Evolutionary conservation across 73 alveolate genomes (phyloP), one percentile per base, ranked within the genome.

Genomic region (Stentor coeruleus): DNA sequence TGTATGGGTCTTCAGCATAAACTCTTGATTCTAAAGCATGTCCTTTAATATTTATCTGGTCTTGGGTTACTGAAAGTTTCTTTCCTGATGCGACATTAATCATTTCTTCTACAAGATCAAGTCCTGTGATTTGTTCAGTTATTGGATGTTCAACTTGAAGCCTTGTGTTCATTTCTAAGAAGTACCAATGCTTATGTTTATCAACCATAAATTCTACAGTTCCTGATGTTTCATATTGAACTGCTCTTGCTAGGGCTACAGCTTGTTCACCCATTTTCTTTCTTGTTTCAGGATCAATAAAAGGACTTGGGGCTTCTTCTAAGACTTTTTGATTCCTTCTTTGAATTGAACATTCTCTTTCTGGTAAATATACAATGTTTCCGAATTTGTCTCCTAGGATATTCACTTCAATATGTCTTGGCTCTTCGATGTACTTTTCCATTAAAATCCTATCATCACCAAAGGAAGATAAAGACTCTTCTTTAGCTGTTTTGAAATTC

Each of bases 131-230:
- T 41, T n/a, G 6, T 81, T 94, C 99, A 74, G 98, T 87, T 41
- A 94, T 92, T 38, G 99, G 97, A 82, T 94, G 99, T 88, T 94
- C 99, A 3, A 94, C 99, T 84, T 94, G 87, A 11, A 94, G 89
- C 81, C 99, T 84, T n/a, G 99, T 93, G 85, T 94, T 94, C 98
- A 94, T 93, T 81, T 94, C 99, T 94, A 94, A 88, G 86, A 94
- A 94, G 92, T 81, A 94, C 92, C 76, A 93, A 42, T 92, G 42
- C 38, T 87, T 77, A 35, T 85, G 83, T 36, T 91, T 88, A 79
- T 94, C 99, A 59, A 93, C 92, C 59, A 94, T 91, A 75, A 94
- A 94, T 59, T 94, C 99, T n/a, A 94, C 99, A 6, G 99, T 94
- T 31, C 87, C 87, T 3, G 87, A 36, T 4, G 82, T 28, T 31